Percentiles rank a stretch among this genome's conserved stretches.
Evolutionary conservation across 1,139 yeast genomes (phyloP).

Genomic region (Lodderomyces jiufengensis): DNA sequence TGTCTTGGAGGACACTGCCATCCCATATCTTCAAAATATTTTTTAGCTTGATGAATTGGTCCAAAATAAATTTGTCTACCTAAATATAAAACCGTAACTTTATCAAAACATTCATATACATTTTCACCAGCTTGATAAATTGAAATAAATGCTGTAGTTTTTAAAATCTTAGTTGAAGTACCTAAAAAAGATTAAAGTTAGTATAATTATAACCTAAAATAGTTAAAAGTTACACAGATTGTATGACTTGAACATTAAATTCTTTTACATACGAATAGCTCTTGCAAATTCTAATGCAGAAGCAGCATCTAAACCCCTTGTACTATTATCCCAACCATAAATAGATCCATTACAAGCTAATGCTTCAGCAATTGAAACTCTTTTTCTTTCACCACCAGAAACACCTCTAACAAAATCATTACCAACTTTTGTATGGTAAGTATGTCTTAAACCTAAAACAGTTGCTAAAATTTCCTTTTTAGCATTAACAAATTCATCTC

Average conservation of each 20-base stretch:
- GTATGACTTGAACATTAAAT: too few species aligned
- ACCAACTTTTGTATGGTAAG: constrained; percentile 25
- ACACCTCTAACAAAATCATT: constrained; percentile 66
- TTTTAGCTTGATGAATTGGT: constrained; percentile 49
- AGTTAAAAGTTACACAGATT: too few species aligned
- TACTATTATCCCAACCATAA: constrained; percentile 75
- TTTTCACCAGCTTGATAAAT: constrained; percentile 69
- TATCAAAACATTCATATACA: constrained; percentile 59
- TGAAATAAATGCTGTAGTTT: constrained; percentile 56
- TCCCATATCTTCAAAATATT: constrained; percentile 59
- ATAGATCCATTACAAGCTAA: constrained; percentile 54
- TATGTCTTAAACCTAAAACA: constrained; percentile 48
- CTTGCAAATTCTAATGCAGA: constrained; percentile 66
- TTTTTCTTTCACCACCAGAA: constrained; percentile 82
- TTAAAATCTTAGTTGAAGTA: constrained; percentile 54
- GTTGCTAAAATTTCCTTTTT: constrained; percentile 51
- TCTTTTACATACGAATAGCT: constrained; percentile 48
- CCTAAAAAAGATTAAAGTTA: too few species aligned
- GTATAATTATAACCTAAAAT: too few species aligned
- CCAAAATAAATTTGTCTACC: constrained; percentile 64
- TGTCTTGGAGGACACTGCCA: constrained; percentile 58
- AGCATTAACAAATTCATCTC: constrained; percentile 45
- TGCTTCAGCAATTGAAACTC: constrained; percentile 74
- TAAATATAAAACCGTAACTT: constrained; percentile 55
- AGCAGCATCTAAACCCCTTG: constrained; percentile 74